Percentiles rank a stretch among this genome's conserved stretches.
These are phyloP conservation scores for Saccharomyces kudriavzevii DNA, from an alignment of 805 yeast genomes.

Conservation along the genomic window DNA sequence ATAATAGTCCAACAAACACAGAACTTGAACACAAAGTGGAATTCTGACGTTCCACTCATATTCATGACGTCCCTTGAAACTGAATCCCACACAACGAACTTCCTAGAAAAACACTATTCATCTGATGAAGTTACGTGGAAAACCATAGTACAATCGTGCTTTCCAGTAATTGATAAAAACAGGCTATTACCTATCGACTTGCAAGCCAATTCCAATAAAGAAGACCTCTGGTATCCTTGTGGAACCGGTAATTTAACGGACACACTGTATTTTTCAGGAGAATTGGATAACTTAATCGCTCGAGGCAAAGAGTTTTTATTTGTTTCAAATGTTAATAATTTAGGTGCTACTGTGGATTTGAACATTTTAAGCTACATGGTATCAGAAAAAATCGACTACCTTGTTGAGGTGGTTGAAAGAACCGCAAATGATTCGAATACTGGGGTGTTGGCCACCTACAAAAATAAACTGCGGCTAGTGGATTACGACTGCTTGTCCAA, in stretches of 20 bases:
- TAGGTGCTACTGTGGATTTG: background rate
- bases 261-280: background rate
- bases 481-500: constrained; percentile 33
- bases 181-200: background rate
- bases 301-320: background rate
- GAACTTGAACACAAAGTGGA: background rate
- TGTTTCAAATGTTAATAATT: background rate
- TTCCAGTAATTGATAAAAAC: background rate
- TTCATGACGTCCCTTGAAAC: background rate
- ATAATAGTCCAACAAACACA: background rate
- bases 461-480: constrained; percentile 85
- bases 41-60: background rate
- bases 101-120: background rate
- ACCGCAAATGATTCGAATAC: constrained; percentile 96
- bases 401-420: constrained; percentile 3
- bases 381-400: background rate
- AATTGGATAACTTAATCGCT: background rate
- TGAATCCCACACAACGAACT: constrained; percentile 5
- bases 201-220: background rate
- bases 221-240: background rate
- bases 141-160: background rate
- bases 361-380: background rate
- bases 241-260: background rate
- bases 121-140: background rate
- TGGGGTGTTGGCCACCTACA: constrained; percentile 94